Evolutionary conservation across 2,329 filamentous ascomycete genomes (phyloP), one percentile per base, ranked within the genome.

Genomic region (Apiospora pterosperma): DNA sequence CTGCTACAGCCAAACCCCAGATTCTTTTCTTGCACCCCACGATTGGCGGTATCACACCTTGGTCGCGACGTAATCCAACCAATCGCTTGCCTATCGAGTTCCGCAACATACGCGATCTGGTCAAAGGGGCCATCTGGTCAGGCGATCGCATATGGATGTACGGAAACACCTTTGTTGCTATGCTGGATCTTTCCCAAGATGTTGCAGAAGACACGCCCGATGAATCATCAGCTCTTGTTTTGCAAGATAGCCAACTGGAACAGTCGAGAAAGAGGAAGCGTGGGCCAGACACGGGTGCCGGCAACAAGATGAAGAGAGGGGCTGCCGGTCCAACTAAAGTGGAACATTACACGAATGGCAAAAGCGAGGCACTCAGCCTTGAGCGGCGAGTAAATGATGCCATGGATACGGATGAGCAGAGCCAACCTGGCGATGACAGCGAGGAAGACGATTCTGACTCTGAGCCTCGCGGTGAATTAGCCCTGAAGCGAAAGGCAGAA

Each of bases 61-160:
- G 96, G 96, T 93, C 92, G 10, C 86, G 92, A 68, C 86, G 91
- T 41, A 97, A 98, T 75, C 89, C 90, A 5, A 87, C 89, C n/a
- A 85, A 86, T 19, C 86, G 85, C 64, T 87, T 97, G 23, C 96
- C 93, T 0, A 81, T 84, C 3, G 86, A 91, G 59, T 95, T 96
- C 75, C 87, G 85, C 64, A 86, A 88, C 68, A 85, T 93, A 28
- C 87, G 90, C 66, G 93, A 97, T 75, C 84, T 92, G 48, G 91
- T 91, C 63, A 95, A 95, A 81, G 94, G 93, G 4, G 88, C 89
- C 31, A 77, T 97, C 42, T 98, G 95, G 94, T 91, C 96, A 73
- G 82, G 90, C 1, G 81, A 82, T 34, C 86, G 95, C 16, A 78
- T 95, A 8, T 98, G 95, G 93, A 79, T 98, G 23, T 97, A 97